Conservation (phyloP, 164 flowering plant species). For the Dillenia suffruticosa region DNA sequence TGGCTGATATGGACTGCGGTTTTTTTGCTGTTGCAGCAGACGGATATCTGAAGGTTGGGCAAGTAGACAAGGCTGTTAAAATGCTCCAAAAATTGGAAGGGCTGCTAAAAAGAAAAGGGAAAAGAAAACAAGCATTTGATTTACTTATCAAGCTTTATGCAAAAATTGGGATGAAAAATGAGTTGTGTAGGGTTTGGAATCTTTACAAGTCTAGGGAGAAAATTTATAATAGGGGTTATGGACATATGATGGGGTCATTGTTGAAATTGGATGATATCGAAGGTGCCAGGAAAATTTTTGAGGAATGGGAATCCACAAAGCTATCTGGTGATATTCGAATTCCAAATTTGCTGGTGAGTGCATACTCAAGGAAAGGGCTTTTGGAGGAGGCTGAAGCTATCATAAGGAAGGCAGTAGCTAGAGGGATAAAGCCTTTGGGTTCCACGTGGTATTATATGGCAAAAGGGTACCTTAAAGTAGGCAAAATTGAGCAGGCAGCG, state of each 20-base stretch:
- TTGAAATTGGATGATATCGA: slow-evolving; percentile 39
- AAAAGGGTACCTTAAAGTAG: slow-evolving; percentile 16
- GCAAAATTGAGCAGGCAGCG: slow-evolving; percentile 33
- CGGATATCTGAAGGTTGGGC: slow-evolving; percentile 37
- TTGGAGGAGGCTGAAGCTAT: slow-evolving; percentile 40
- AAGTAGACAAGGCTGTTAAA: slow-evolving; percentile 20
- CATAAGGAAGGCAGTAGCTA: slow-evolving; percentile 15
- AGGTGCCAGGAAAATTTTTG: slow-evolving; percentile 35
- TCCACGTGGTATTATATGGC: slow-evolving; percentile 35
- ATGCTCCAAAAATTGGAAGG: slow-evolving; percentile 24
- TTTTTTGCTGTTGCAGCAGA: slow-evolving; percentile 33
- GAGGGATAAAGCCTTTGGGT: slow-evolving; percentile 24
- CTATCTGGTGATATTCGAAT: slow-evolving; percentile 28
- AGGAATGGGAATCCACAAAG: slow-evolving; percentile 36
- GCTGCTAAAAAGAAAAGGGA: slow-evolving; percentile 1
- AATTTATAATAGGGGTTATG: slow-evolving; percentile 25
- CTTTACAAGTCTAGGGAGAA: slow-evolving; percentile 20
- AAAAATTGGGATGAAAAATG: slow-evolving; percentile 27
- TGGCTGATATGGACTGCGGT: slow-evolving; percentile 22
- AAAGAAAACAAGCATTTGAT: slow-evolving; percentile 15
- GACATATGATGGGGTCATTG: slow-evolving; percentile 30
- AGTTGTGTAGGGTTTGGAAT: slow-evolving; percentile 33
- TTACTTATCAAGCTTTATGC: slow-evolving; percentile 31
- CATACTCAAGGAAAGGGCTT: slow-evolving; percentile 34
- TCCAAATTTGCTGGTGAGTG: slow-evolving; percentile 30